phyloP scores from a whole-genome alignment of 805 yeast genomes.

The Cyberlindnera suaveolens region DNA sequence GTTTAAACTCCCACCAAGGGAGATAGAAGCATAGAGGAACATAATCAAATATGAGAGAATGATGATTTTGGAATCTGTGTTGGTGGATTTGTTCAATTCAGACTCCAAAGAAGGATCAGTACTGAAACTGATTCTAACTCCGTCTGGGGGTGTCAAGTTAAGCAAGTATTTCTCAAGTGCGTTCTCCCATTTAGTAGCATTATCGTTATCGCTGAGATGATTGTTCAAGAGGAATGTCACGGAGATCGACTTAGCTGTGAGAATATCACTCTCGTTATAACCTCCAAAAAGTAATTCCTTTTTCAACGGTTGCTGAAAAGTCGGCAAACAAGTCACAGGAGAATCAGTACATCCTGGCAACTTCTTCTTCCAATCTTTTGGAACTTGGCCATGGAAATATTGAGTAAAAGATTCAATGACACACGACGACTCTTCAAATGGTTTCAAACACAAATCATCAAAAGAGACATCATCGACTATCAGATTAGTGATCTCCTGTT shows the following conservation, averaged over 20 bases:
- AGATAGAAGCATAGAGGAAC: slow-evolving; percentile 84
- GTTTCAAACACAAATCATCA: slow-evolving; percentile 76
- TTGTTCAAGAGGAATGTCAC: slow-evolving; percentile 67
- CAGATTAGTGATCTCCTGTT: slow-evolving; percentile 40
- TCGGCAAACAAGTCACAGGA: slow-evolving; percentile 87
- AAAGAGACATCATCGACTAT: slow-evolving; percentile 32
- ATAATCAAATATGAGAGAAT: slow-evolving; percentile 71
- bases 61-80: slow-evolving; percentile 68
- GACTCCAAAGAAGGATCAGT: slow-evolving; percentile 82
- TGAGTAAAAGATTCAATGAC: slow-evolving; percentile 85
- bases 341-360: slow-evolving; percentile 59
- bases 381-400: slow-evolving; percentile 68
- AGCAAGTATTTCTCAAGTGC: slow-evolving; percentile 51
- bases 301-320: slow-evolving; percentile 85
- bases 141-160: slow-evolving; percentile 40
- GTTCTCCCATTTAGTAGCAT: slow-evolving; percentile 60
- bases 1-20: slow-evolving; percentile 54
- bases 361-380: slow-evolving; percentile 48
- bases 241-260: slow-evolving; percentile 66
- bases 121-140: slow-evolving; percentile 62
- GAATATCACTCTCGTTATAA: slow-evolving; percentile 37
- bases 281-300: slow-evolving; percentile 68
- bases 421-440: slow-evolving; percentile 67
- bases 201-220: slow-evolving; percentile 26
- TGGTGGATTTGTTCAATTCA: slow-evolving; percentile 77